Percentiles rank a stretch among this genome's conserved stretches.
Conservation (phyloP, 31 red algal species). For the Asparagopsis taxiformis region DNA sequence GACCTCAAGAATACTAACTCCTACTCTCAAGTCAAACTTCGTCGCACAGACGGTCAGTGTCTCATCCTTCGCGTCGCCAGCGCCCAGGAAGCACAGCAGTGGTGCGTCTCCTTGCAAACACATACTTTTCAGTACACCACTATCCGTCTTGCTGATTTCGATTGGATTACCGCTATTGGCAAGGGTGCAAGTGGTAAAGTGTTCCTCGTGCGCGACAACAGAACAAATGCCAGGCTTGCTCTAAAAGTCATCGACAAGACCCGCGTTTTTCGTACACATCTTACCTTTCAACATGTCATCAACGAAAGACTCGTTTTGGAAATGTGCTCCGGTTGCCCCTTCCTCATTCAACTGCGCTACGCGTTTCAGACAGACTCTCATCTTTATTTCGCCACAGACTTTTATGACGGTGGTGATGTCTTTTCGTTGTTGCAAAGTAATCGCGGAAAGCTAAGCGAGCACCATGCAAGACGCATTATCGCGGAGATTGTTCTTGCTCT, state of each 20-base stretch:
- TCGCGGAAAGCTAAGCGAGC: constrained; percentile 53
- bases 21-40: constrained; percentile 52
- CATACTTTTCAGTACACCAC: constrained; percentile 63
- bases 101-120: constrained; percentile 40
- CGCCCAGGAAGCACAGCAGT: constrained; percentile 56
- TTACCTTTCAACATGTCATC: constrained; percentile 73
- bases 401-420: constrained; percentile 96
- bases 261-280: constrained; percentile 53
- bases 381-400: constrained; percentile 90
- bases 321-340: constrained; percentile 70
- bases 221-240: constrained; percentile 63
- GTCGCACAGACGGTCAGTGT: constrained; percentile 32
- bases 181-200: constrained; percentile 79
- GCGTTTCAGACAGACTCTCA: constrained; percentile 86
- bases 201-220: constrained; percentile 58
- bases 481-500: constrained; percentile 85
- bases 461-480: constrained; percentile 61
- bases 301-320: constrained; percentile 84
- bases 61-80: constrained; percentile 41
- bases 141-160: constrained; percentile 61
- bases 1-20: constrained; percentile 50
- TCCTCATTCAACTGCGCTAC: constrained; percentile 78
- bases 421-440: constrained; percentile 67
- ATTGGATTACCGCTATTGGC: constrained; percentile 73
- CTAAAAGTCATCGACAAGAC: constrained; percentile 83